Conservation (phyloP, 1,139 yeast species). For the Suhomyces atakaporum region DNA sequence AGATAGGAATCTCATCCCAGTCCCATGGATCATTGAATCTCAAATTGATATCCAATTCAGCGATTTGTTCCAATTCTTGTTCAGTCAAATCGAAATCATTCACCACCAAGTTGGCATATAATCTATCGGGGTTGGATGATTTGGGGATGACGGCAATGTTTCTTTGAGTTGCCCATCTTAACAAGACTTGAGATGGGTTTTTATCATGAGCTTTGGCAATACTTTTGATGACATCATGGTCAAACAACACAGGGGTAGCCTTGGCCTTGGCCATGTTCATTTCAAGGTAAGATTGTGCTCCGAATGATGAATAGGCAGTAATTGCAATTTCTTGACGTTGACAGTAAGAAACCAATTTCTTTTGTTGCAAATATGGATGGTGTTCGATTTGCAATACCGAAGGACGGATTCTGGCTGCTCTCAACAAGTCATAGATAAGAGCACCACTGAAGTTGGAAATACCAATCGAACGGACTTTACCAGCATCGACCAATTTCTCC, state of each 20-base stretch:
- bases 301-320: constrained; percentile 86
- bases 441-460: constrained; percentile 78
- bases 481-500: constrained; percentile 59
- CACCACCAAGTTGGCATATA: constrained; percentile 56
- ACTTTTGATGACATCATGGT: constrained; percentile 49
- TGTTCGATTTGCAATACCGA: constrained; percentile 87
- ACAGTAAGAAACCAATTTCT: constrained; percentile 62
- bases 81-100: constrained; percentile 55
- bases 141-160: constrained; percentile 74
- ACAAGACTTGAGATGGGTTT: constrained; percentile 61
- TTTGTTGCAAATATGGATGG: constrained; percentile 88
- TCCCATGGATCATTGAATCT: constrained; percentile 87
- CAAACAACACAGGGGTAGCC: constrained; percentile 55
- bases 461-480: constrained; percentile 77
- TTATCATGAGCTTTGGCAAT: constrained; percentile 59
- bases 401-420: constrained; percentile 73
- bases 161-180: constrained; percentile 84
- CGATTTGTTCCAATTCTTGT: constrained; percentile 55
- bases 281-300: constrained; percentile 72
- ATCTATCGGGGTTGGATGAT: constrained; percentile 64
- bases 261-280: constrained; percentile 55
- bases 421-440: constrained; percentile 69
- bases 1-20: constrained; percentile 65
- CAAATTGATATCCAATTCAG: constrained; percentile 61
- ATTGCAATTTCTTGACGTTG: constrained; percentile 64